These are phyloP conservation scores for Ustilago sp. DNA, from an alignment of 1,284 basidiomycete genomes.

Conservation along the genomic window DNA sequence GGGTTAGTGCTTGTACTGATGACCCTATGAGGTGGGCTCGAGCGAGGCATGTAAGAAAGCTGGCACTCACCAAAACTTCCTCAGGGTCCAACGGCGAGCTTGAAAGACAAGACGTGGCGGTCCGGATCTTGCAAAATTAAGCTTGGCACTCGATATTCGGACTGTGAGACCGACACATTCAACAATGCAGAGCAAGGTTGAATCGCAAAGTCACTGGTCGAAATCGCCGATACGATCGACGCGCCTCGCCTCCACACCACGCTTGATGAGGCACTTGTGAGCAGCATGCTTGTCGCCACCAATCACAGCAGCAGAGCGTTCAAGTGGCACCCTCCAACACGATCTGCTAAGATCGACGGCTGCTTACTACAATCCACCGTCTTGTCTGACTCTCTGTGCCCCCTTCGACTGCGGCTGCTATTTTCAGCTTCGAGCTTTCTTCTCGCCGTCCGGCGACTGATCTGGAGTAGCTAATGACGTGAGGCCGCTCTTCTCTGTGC, in stretches of 20 bases:
- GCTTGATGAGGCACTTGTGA: conserved; percentile 43
- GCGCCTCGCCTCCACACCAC: conserved; percentile 25
- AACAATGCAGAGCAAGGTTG: not conserved
- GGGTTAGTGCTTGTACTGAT: not conserved
- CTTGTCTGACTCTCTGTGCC: not conserved
- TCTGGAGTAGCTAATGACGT: conserved; percentile 30
- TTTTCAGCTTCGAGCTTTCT: conserved; percentile 14
- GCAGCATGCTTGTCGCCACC: conserved; percentile 1
- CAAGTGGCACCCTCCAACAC: conserved; percentile 16
- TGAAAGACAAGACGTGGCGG: conserved; percentile 3
- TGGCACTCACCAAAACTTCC: not conserved
- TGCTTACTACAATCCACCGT: not conserved
- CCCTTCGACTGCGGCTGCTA: conserved; percentile 11
- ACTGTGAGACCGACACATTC: conserved; percentile 13
- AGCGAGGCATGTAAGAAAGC: not conserved
- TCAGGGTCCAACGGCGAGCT: conserved; percentile 12
- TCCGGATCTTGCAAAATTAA: conserved; percentile 17
- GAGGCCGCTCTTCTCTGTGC: conserved; percentile 30
- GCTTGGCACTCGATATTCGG: not conserved
- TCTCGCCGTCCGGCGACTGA: not conserved
- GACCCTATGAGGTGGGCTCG: conserved; percentile 3
- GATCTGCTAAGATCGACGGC: conserved; percentile 28
- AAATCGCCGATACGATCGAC: not conserved
- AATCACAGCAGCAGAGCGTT: conserved; percentile 9
- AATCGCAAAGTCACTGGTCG: not conserved